Base-by-base conservation (phyloP, 345 rosid species). In the Moricandia arvensis region DNA sequence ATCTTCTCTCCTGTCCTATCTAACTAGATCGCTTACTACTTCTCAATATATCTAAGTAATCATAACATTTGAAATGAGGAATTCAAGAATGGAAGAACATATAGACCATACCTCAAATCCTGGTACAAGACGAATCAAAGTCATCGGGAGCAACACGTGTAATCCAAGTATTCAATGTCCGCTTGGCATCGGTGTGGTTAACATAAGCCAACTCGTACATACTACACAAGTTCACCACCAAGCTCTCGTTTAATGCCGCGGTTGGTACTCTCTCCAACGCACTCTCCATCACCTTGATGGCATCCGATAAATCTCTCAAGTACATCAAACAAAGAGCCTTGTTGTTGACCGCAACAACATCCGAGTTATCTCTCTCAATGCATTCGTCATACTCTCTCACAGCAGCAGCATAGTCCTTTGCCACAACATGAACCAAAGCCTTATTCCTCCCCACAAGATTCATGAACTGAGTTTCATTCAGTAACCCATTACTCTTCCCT, bases 201-300 rank as follows among this genome's bases (percentile, higher is more conserved):
- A 95, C 93, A 82, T 95, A 95, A 0, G 99, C 99, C 83, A 95
- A 73, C 80, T 95, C 98, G 70, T 95, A 95, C 99, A 95, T 95
- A 77, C 99, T 95, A 78, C 97, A 92, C 83, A 95, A 80, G 62
- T 95, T 95, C 63, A 86, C 89, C 80, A 92, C 97, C 74, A 92
- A 71, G 13, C 98, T 89, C 86, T 95, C 99, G 10, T 95, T 86
- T 88, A 95, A 69, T 0, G 99, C 92, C 1, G 83, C 82, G 0
- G 91, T 92, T 2, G 99, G 99, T 7, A 92, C 91, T 71, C 97
- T 87, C 81, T 92, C 98, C 2, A 95, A 83, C 0, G 93, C 90
- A 68, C 64, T 92, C 81, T 92, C 99, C 94, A 95, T 59, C 58
- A 89, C 91, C 80, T 95, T 95, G 26, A 95, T 92, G 0, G 96